Conservation (phyloP, 2,329 filamentous ascomycete genomes). For the Aspergillus aculeatinus region DNA sequence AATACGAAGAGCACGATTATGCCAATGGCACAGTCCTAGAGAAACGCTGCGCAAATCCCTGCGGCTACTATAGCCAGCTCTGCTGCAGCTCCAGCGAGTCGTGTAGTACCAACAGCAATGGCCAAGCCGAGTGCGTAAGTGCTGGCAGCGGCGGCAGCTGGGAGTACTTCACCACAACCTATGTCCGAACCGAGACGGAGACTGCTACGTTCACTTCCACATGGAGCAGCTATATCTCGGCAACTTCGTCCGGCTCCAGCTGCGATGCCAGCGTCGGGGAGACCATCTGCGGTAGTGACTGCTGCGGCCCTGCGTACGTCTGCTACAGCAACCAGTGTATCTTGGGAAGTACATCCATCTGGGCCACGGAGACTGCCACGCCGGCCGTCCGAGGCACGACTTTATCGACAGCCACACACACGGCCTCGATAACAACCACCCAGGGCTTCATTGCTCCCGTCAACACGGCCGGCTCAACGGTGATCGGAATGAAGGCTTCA, state of each 20-base stretch:
- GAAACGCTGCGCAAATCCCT: conserved; percentile 49
- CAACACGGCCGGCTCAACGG: conserved; percentile 41
- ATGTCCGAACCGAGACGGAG: conserved; percentile 52
- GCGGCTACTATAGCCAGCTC: conserved; percentile 53
- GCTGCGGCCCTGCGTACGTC: conserved; percentile 46
- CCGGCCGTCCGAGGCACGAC: conserved; percentile 48
- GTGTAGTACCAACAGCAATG: conserved; percentile 52
- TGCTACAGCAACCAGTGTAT: conserved; percentile 45
- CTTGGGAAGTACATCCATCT: conserved; percentile 41
- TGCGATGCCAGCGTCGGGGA: conserved; percentile 51
- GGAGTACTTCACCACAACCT: conserved; percentile 59
- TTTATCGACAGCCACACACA: conserved; percentile 46
- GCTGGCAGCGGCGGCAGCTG: conserved; percentile 46
- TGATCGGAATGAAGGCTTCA: conserved; percentile 34
- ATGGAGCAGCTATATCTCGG: conserved; percentile 46
- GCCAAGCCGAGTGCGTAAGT: conserved; percentile 49
- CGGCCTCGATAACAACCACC: conserved; percentile 42
- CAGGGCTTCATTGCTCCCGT: conserved; percentile 48
- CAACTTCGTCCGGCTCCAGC: conserved; percentile 27
- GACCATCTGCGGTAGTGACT: conserved; percentile 44
- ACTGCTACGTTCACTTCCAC: conserved; percentile 54
- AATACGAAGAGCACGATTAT: neutral
- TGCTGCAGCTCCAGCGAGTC: conserved; percentile 49
- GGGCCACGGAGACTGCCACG: conserved; percentile 39
- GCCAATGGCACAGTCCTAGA: conserved; percentile 24